Conservation (phyloP, 495 filamentous ascomycete genomes). For the Aspergillus bridgeri region DNA sequence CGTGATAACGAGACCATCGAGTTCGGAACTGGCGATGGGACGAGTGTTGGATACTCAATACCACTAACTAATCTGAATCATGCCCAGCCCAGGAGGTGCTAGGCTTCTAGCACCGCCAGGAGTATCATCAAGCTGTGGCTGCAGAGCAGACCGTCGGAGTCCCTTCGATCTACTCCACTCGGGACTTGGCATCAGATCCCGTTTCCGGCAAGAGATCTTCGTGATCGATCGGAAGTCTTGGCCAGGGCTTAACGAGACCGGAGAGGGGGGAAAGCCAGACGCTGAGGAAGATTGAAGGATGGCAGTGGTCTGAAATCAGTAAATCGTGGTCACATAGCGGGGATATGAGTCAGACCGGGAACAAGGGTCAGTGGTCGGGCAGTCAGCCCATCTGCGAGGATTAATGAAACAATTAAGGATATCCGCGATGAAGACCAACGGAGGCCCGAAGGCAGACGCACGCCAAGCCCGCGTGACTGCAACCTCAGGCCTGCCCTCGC, state of each 20-base stretch:
- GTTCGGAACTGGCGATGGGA: background rate
- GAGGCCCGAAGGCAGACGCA: slow-evolving; percentile 1
- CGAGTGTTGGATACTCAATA: background rate
- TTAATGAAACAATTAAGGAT: too few relatives aligned
- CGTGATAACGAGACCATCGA: background rate
- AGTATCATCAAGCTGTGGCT: background rate
- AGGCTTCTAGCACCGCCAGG: too few relatives aligned
- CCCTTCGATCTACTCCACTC: background rate
- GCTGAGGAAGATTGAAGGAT: background rate
- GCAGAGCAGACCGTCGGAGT: background rate
- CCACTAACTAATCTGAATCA: background rate
- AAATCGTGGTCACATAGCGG: background rate
- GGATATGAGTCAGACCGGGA: background rate
- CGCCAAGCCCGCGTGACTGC: background rate
- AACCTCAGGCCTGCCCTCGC: slow-evolving; percentile 1
- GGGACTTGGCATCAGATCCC: background rate
- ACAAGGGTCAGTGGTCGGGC: too few relatives aligned
- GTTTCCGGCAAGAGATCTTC: background rate
- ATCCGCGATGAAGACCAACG: slow-evolving; percentile 2
- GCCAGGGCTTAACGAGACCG: background rate
- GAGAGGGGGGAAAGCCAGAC: background rate
- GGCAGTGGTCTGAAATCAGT: background rate
- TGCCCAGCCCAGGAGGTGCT: too few relatives aligned
- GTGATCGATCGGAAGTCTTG: background rate
- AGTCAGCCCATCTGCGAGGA: background rate